Percentiles rank a stretch among this genome's conserved stretches.
Evolutionary conservation across 2,329 filamentous ascomycete genomes (phyloP).

Genomic region (Macroventuria anomochaeta): DNA sequence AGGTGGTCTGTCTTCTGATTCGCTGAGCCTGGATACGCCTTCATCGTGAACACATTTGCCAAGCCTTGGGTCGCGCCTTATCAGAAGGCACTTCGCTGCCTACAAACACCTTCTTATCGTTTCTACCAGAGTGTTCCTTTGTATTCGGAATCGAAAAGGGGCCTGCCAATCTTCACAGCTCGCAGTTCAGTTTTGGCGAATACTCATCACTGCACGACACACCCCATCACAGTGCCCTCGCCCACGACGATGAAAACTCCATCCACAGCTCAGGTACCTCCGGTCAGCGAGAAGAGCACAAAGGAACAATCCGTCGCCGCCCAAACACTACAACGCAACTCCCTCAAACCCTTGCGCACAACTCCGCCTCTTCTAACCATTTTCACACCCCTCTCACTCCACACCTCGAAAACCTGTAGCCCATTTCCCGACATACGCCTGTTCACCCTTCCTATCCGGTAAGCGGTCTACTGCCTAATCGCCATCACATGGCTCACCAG

Average conservation of each 20-base stretch:
- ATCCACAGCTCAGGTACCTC: too few relatives aligned
- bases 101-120: neutral
- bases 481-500: neutral
- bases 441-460: neutral
- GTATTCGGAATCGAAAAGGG: too few relatives aligned
- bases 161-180: neutral
- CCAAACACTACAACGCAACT: neutral
- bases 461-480: neutral
- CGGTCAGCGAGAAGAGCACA: neutral
- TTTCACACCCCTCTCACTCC: neutral
- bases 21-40: neutral
- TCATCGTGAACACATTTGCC: neutral
- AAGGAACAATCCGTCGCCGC: neutral
- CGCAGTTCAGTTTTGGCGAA: neutral
- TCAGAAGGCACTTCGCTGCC: neutral
- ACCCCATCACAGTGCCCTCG: too few relatives aligned
- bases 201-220: too few relatives aligned
- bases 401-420: neutral
- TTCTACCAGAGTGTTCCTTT: neutral
- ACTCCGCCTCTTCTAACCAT: neutral
- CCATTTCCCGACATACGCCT: neutral
- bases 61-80: neutral
- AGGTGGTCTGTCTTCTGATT: neutral
- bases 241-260: too few relatives aligned
- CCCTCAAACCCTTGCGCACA: neutral